A percentile compares a stretch with the other conserved stretches of the same genome.
These are phyloP conservation scores for Hymenotorrendiella dingleyae DNA, from an alignment of 2,329 filamentous ascomycete species.

Conservation along the genomic window DNA sequence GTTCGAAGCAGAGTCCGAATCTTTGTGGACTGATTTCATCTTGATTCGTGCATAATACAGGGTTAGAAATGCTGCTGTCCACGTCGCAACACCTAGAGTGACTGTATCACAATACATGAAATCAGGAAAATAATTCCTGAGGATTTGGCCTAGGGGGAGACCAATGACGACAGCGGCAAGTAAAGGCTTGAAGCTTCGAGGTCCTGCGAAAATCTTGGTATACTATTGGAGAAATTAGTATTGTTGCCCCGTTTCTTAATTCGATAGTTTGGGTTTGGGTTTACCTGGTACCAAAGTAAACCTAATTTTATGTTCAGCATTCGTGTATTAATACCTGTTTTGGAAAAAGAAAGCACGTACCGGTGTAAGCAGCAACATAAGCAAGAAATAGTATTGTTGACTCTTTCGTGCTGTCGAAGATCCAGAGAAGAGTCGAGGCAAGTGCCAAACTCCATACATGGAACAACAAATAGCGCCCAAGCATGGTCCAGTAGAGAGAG, in stretches of 20 bases:
- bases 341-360: not conserved
- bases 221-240: conserved; percentile 43
- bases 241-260: conserved; percentile 28
- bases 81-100: conserved; percentile 42
- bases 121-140: conserved; percentile 33
- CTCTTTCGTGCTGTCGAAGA: conserved; percentile 36
- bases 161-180: conserved; percentile 40
- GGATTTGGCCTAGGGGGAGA: conserved; percentile 39
- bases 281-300: conserved; percentile 41
- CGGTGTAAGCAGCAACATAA: conserved; percentile 21
- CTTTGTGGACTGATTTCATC: conserved; percentile 36
- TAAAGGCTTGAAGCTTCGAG: conserved; percentile 43
- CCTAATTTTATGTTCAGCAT: conserved; percentile 1
- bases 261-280: not conserved
- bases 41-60: conserved; percentile 43
- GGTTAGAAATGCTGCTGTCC: conserved; percentile 46
- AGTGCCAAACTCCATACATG: conserved; percentile 47
- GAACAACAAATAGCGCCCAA: conserved; percentile 42
- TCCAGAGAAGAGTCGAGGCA: conserved; percentile 45
- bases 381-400: conserved; percentile 17
- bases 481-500: conserved; percentile 43
- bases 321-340: not conserved
- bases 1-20: conserved; percentile 12
- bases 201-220: conserved; percentile 45
- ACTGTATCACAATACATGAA: conserved; percentile 42